Base-by-base conservation (phyloP, 306 rosid species). In the Crataegus laevigata region DNA sequence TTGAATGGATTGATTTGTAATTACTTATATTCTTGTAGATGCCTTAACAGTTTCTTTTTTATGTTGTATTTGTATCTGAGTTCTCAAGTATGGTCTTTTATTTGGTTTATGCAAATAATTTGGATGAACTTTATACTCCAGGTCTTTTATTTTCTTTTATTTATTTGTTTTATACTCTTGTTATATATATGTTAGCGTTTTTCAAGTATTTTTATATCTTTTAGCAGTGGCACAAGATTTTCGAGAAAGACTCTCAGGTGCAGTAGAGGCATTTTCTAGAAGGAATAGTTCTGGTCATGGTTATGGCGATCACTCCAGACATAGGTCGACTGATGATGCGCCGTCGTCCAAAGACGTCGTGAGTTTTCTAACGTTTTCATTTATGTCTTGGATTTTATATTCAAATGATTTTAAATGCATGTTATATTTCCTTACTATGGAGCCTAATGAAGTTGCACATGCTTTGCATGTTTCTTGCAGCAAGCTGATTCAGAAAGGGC, bases 321-420 rank as follows among this genome's bases (percentile, higher is more conserved):
- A 90, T 58, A 88, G 90, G 84, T 82, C 93, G 70, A 82, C 93
- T 29, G 94, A 85, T 77, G 92, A 82, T 6, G 84, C 52, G 73
- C 96, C 98, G 30, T 88, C 91, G 5, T 92, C 99, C 68, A 96
- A 92, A 85, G 92, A 90, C 22, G 93, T 87, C 91, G 99, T 96
- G 71, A 82, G 99, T 86, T 42, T 34, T 28, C 60, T 8, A 38
- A 72, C 57, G 40, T n/a, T 58, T 19, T 71, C 22, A 17, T 17
- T 11, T 15, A 57, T 38, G 50, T 77, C 52, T 72, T 36, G 40
- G 30, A 10, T 36, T 34, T 21, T 29, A 40, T 74, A 18, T 61
- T 64, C 15, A 22, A 15, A 43, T 51, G 5, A 50, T 3, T 8
- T 40, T n/a, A 26, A 43, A 29, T 10, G 42, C 24, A 3, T 25